These are phyloP conservation scores for Fusarium sublunatum DNA, from an alignment of 2,329 filamentous ascomycete genomes.

Conservation along the genomic window DNA sequence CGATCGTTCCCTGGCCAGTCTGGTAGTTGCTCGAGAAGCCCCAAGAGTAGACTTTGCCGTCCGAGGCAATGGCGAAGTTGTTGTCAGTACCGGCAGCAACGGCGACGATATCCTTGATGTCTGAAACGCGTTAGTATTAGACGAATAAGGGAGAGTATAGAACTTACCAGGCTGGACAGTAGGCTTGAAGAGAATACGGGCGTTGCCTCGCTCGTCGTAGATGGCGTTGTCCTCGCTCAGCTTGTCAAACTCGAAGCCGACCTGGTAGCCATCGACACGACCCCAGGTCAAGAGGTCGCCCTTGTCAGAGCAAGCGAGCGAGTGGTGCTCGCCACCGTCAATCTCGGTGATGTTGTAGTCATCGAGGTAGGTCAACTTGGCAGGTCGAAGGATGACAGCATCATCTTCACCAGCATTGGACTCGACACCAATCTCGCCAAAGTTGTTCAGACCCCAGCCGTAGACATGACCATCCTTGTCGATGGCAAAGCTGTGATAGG, in stretches of 20 bases:
- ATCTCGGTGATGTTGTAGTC: constrained; percentile 74
- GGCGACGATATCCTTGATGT: constrained; percentile 62
- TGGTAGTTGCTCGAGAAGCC: constrained; percentile 85
- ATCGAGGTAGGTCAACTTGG: constrained; percentile 72
- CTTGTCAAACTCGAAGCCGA: constrained; percentile 67
- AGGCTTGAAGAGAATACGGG: constrained; percentile 70
- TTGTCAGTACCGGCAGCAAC: constrained; percentile 78
- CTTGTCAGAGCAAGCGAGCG: constrained; percentile 68
- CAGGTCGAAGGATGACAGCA: constrained; percentile 78
- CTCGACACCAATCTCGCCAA: constrained; percentile 78
- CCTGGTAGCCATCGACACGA: constrained; percentile 63
- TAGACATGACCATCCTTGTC: constrained; percentile 77
- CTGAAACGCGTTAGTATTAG: constrained; percentile 41
- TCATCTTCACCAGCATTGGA: constrained; percentile 64
- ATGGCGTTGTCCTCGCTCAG: constrained; percentile 64
- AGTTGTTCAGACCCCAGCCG: constrained; percentile 89
- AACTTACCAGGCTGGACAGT: constrained; percentile 58
- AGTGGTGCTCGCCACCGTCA: constrained; percentile 80
- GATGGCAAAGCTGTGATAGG: constrained; percentile 86
- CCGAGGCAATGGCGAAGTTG: constrained; percentile 75
- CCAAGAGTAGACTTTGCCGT: constrained; percentile 81
- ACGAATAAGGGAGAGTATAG: not conserved
- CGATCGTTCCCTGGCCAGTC: constrained; percentile 80
- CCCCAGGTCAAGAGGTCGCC: constrained; percentile 72
- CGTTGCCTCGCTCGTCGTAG: constrained; percentile 69